These are phyloP conservation scores for Platanthera zijinensis DNA, from an alignment of 106 monocot species.

Conservation along the genomic window DNA sequence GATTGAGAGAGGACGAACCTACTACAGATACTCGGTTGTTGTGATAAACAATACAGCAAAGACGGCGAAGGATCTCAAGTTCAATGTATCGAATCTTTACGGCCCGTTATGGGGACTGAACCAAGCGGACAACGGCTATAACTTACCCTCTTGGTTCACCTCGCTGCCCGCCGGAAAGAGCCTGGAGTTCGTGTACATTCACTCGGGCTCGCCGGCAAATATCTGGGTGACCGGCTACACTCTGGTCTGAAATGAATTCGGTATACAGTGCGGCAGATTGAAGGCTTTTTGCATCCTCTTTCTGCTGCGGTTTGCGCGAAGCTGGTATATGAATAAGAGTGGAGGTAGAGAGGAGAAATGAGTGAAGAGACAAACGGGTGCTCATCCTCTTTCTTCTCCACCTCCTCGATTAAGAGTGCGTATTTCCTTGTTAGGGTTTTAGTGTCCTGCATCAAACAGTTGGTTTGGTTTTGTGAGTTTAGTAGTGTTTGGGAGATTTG, in stretches of 20 bases:
- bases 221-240: constrained; percentile 40
- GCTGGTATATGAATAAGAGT: constrained; percentile 10
- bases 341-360: constrained; percentile 36
- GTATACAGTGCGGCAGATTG: neutral
- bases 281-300: constrained; percentile 21
- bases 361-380: constrained; percentile 50
- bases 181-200: constrained; percentile 65
- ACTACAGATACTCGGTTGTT: constrained; percentile 43
- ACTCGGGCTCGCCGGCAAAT: constrained; percentile 41
- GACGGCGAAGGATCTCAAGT: constrained; percentile 36
- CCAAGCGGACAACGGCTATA: constrained; percentile 37
- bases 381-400: constrained; percentile 67
- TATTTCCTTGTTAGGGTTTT: neutral
- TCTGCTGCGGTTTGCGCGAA: constrained; percentile 2
- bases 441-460: too few species aligned
- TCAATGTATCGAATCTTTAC: constrained; percentile 42
- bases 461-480: too few species aligned
- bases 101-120: constrained; percentile 57
- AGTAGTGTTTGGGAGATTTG: too few species aligned
- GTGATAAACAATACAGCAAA: constrained; percentile 59
- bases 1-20: constrained; percentile 30
- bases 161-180: constrained; percentile 57
- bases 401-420: neutral
- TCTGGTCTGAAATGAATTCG: constrained; percentile 19
- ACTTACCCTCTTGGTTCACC: constrained; percentile 42